These are phyloP conservation scores for Fusarium tupiense DNA, from an alignment of 2,329 filamentous ascomycete species.

Conservation along the genomic window DNA sequence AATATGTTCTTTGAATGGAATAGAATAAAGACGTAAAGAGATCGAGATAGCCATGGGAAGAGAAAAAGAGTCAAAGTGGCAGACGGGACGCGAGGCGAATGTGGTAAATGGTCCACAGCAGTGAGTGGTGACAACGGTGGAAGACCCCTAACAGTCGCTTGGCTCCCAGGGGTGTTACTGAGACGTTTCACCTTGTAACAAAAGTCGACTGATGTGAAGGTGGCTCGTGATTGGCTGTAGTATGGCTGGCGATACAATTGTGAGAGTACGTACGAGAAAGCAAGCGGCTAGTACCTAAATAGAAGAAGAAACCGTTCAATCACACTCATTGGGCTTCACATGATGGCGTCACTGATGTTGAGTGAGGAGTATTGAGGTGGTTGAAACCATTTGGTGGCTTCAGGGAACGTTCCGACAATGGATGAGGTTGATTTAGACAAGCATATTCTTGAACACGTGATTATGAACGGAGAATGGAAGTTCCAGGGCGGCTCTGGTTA, in stretches of 20 bases:
- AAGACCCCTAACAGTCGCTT: constrained; percentile 29
- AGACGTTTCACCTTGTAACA: constrained; percentile 59
- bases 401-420: neutral
- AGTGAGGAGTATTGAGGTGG: neutral
- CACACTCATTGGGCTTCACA: neutral
- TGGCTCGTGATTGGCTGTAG: constrained; percentile 32
- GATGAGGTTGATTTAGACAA: constrained; percentile 20
- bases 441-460: constrained; percentile 20
- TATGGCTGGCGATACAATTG: neutral
- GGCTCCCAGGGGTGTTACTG: constrained; percentile 34
- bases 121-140: constrained; percentile 35
- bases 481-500: neutral
- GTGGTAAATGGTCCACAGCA: constrained; percentile 33
- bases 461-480: constrained; percentile 4
- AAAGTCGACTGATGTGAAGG: constrained; percentile 41
- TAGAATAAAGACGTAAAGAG: constrained; percentile 1
- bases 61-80: constrained; percentile 18
- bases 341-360: neutral
- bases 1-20: constrained; percentile 9
- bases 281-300: neutral
- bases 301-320: neutral
- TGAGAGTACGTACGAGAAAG: neutral
- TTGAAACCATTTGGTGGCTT: neutral
- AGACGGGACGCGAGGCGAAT: constrained; percentile 40
- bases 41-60: constrained; percentile 17